phyloP scores from a whole-genome alignment of 2,329 filamentous ascomycete species.

The Fulvia fulva region DNA sequence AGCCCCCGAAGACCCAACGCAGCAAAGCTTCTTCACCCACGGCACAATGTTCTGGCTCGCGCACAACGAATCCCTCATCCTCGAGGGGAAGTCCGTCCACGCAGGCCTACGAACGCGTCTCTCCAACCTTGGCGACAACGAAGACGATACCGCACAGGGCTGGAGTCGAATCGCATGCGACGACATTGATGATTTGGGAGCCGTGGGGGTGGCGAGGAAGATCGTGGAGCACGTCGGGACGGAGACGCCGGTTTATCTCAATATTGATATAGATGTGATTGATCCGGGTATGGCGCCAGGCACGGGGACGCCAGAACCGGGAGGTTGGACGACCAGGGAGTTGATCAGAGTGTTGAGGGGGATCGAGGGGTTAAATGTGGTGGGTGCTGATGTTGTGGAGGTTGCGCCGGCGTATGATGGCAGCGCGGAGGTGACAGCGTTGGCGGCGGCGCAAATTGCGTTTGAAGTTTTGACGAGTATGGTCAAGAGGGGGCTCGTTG shows the following conservation, averaged over 20 bases:
- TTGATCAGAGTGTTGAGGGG: slow-evolving; percentile 78
- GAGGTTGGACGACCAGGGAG: slow-evolving; percentile 85
- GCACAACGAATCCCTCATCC: slow-evolving; percentile 72
- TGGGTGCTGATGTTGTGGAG: slow-evolving; percentile 88
- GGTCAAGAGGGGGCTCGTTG: slow-evolving; percentile 58
- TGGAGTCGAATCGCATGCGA: slow-evolving; percentile 79
- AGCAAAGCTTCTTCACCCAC: slow-evolving; percentile 76
- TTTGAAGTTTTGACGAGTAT: slow-evolving; percentile 81
- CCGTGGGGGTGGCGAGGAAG: slow-evolving; percentile 62
- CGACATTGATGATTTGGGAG: slow-evolving; percentile 80
- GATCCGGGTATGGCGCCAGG: slow-evolving; percentile 51
- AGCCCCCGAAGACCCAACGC: slow-evolving; percentile 46
- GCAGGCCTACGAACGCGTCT: slow-evolving; percentile 78
- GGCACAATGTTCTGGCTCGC: slow-evolving; percentile 92
- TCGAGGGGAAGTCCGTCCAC: slow-evolving; percentile 71
- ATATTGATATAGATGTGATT: slow-evolving; percentile 54
- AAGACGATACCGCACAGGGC: slow-evolving; percentile 67
- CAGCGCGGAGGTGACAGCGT: slow-evolving; percentile 70
- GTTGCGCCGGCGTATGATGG: slow-evolving; percentile 83
- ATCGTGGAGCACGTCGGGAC: slow-evolving; percentile 71
- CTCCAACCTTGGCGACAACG: slow-evolving; percentile 64
- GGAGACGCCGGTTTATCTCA: slow-evolving; percentile 66
- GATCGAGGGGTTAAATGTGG: slow-evolving; percentile 73
- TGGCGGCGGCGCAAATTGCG: slow-evolving; percentile 78
- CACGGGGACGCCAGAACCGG: slow-evolving; percentile 59